Evolutionary conservation across 1,284 basidiomycete genomes (phyloP).

Genomic region (Puccinia horiana): DNA sequence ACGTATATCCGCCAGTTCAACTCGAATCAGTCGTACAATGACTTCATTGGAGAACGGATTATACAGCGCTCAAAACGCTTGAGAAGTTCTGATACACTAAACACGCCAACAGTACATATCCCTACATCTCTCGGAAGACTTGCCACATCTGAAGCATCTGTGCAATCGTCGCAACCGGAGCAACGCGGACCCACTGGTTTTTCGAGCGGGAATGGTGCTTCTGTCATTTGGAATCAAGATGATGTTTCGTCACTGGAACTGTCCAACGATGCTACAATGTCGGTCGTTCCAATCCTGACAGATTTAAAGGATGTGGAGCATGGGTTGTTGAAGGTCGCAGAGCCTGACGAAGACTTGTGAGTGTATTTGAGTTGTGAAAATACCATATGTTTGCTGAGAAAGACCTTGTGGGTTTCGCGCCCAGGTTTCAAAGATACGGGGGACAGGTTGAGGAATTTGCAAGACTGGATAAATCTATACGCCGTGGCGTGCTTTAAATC

Average conservation of each 20-base stretch:
- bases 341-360: constrained; percentile 44
- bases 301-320: constrained; percentile 26
- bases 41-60: constrained; percentile 23
- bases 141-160: constrained; percentile 1
- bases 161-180: constrained; percentile 14
- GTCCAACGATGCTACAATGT: constrained; percentile 18
- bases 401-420: background rate
- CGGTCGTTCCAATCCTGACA: constrained; percentile 16
- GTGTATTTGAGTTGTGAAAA: background rate
- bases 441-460: constrained; percentile 40
- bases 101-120: constrained; percentile 8
- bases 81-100: background rate
- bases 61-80: constrained; percentile 30
- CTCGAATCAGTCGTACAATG: constrained; percentile 12
- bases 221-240: constrained; percentile 16
- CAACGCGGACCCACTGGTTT: background rate
- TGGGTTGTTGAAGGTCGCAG: constrained; percentile 30
- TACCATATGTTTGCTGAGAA: background rate
- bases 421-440: constrained; percentile 43
- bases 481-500: constrained; percentile 31
- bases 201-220: constrained; percentile 1
- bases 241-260: background rate
- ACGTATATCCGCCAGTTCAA: constrained; percentile 11
- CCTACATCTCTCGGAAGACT: constrained; percentile 18
- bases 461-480: constrained; percentile 34